Base-by-base conservation (phyloP, 805 yeast genomes). In the Torulaspora delbrueckii region DNA sequence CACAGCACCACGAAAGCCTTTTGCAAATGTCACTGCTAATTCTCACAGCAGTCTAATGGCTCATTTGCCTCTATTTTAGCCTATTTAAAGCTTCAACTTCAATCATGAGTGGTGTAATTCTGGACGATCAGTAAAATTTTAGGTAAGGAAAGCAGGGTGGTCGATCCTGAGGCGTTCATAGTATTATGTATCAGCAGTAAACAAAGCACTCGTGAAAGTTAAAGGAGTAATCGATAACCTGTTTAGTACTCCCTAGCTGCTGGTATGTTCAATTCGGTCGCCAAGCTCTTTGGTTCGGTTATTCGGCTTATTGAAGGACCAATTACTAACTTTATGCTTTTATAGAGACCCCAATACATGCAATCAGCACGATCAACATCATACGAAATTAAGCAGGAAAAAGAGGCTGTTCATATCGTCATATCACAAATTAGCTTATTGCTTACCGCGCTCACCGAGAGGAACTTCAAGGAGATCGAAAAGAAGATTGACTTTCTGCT, bases 401-500 rank as follows among this genome's bases (percentile, higher is more conserved):
- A 53, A 35, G 57, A 57, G 48, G 58, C 61, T 30, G 55, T 51
- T 27, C 62, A 59, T 30, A 60, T 58, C 30, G 43, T 53, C 22
- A 48, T 54, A 35, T 49, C 65, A 18, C 67, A 62, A 31, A 54
- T 61, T 30, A 61, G 62, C 40, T 48, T 60, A 45, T 51, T 61
- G 41, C 48, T 62, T 37, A 54, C 60, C 25, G 43, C 58, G 32
- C 45, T 59, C n/a, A 47, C 53, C 38, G 44, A 50, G 30, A 46
- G 41, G 27, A 60, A 55, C 41, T 61, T 48, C 44, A 28, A 25
- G 16, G 40, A 45, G 8, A 43, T 50, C 28, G 56, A 55, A 40
- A 45, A 41, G 18, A 51, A 55, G 26, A 57, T 62, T 34, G 39
- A 48, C 28, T 51, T 40, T 42, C 39, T 60, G n/a, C 34, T 63